Percentiles rank a stretch among this genome's conserved stretches.
Conservation (phyloP, 129 eudicot species). For the Rutidosis leptorrhynchoides region DNA sequence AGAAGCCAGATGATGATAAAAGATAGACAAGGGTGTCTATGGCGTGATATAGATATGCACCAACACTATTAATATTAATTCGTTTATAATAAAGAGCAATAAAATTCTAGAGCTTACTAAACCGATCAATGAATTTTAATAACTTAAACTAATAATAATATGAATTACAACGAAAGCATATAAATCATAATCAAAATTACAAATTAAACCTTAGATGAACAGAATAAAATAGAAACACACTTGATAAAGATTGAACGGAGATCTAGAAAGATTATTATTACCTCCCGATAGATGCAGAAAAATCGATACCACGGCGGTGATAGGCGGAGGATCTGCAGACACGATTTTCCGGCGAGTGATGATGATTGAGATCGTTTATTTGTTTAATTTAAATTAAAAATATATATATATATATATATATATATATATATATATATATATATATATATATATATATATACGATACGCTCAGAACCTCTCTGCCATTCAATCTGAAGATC, state of each 20-base stretch:
- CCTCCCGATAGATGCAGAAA: conserved; percentile 20
- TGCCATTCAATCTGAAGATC: conserved; percentile 26
- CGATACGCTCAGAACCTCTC: conserved; percentile 31
- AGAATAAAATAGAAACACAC: not conserved
- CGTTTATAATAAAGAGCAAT: conserved; percentile 4
- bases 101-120: conserved; percentile 18
- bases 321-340: conserved; percentile 27
- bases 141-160: conserved; percentile 8
- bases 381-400: not conserved
- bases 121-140: conserved; percentile 10
- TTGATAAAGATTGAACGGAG: conserved; percentile 20
- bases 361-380: conserved; percentile 30
- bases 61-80: not conserved
- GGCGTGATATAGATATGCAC: no score
- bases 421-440: no score
- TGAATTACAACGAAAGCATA: not conserved
- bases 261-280: conserved; percentile 23
- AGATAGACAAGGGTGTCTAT: conserved; percentile 2
- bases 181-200: conserved; percentile 3
- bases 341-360: conserved; percentile 27
- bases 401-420: no score
- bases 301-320: conserved; percentile 22
- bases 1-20: conserved; percentile 11
- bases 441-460: no score
- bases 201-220: conserved; percentile 17